These are phyloP conservation scores for Penicillium sp. DNA, from an alignment of 2,329 filamentous ascomycete genomes.

Conservation along the genomic window DNA sequence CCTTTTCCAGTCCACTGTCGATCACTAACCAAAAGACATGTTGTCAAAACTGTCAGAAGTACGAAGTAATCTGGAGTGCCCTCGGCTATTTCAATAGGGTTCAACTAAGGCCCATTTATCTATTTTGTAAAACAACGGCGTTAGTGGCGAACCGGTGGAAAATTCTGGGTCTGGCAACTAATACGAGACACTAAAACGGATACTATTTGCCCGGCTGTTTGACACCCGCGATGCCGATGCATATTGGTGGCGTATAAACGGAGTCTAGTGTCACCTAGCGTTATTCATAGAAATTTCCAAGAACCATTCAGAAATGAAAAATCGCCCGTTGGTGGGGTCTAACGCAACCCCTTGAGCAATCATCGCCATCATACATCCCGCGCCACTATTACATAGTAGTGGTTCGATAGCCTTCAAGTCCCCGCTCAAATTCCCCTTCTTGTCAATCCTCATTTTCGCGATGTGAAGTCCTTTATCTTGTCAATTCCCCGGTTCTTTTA, in stretches of 20 bases:
- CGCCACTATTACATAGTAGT: background rate
- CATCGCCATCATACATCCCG: background rate
- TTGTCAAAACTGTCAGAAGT: background rate
- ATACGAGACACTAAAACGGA: conserved; percentile 8
- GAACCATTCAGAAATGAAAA: conserved; percentile 1
- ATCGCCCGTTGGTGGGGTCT: conserved; percentile 4
- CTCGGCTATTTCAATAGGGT: conserved; percentile 14
- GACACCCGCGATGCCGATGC: background rate
- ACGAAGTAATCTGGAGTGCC: conserved; percentile 1
- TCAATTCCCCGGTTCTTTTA: background rate
- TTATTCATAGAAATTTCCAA: background rate
- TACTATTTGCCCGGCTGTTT: background rate
- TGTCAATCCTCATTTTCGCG: conserved; percentile 4
- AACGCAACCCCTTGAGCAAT: conserved; percentile 1
- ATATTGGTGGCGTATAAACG: conserved; percentile 3
- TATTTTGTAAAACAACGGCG: conserved; percentile 8
- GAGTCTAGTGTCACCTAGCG: background rate
- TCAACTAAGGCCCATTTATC: conserved; percentile 2
- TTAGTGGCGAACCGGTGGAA: background rate
- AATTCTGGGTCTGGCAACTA: background rate
- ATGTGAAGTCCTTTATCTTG: conserved; percentile 1
- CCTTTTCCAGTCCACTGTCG: background rate
- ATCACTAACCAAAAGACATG: background rate
- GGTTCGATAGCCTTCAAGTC: conserved; percentile 1
- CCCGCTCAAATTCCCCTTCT: background rate